Percentiles rank a stretch among this genome's conserved stretches.
Conservation (phyloP, 306 rosid genomes). For the Elaeagnus macrophylla region DNA sequence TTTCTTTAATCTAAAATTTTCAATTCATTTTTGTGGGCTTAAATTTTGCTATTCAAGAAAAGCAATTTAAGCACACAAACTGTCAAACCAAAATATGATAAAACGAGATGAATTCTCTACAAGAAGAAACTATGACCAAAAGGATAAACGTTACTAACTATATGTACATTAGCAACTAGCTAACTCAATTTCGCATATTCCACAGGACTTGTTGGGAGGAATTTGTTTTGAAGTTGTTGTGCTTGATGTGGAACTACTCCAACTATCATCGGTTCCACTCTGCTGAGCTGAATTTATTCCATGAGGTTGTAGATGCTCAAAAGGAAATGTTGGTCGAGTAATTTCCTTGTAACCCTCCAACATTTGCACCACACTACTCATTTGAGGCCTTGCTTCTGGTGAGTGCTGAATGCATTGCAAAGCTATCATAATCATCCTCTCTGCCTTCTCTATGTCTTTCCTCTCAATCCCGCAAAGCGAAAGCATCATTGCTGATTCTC, state of each 20-base stretch:
- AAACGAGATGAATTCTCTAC: no score
- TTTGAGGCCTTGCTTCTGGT: conserved; percentile 8
- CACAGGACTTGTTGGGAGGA: neutral
- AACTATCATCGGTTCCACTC: conserved; percentile 16
- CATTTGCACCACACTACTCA: conserved; percentile 20
- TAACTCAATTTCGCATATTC: conserved; percentile 23
- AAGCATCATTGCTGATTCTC: neutral
- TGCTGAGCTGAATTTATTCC: conserved; percentile 1
- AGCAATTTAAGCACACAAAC: no score
- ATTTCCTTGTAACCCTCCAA: conserved; percentile 5
- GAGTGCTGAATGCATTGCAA: conserved; percentile 9
- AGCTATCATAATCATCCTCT: conserved; percentile 9
- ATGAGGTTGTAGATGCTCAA: neutral
- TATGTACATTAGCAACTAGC: neutral
- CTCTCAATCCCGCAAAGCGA: conserved; percentile 1
- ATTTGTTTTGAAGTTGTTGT: neutral
- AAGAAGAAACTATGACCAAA: no score
- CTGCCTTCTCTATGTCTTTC: conserved; percentile 4
- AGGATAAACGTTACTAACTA: no score
- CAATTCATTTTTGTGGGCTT: no score
- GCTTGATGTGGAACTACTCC: conserved; percentile 15
- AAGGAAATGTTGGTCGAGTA: neutral
- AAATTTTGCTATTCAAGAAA: no score
- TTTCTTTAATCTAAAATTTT: no score
- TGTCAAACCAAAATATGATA: no score